Base-by-base conservation (phyloP, 345 rosid species). In the Heritiera littoralis region DNA sequence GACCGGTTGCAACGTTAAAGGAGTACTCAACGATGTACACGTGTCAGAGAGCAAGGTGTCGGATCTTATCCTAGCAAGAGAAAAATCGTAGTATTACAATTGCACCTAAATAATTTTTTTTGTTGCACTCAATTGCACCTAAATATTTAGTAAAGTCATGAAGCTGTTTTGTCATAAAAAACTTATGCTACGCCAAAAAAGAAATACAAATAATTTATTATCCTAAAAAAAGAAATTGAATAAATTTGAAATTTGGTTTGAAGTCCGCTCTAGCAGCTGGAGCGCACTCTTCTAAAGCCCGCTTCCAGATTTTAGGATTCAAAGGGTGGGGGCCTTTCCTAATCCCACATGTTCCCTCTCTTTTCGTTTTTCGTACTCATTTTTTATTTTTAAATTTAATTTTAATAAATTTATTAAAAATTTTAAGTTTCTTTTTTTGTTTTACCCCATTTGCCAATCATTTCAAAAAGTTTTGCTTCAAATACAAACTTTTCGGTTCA, bases 1-100 rank as follows among this genome's bases (percentile, higher is more conserved):
- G 49, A 66, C 81, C 75, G 81, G 75, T 38, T 43, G 60, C 30
- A 23, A 30, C 23, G 17, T 13, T 32, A 38, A 43, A 8, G 67
- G 55, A 30, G 15, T 13, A 9, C 3, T 52, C 38, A 35, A 59
- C 38, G 41, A 72, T 78, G 71, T 80, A 84, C 84, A 82, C 77
- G 82, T 85, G 86, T 84, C 86, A 78, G 78, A 66, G 75, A 77
- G 78, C 65, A 77, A 74, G 86, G 81, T 84, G 86, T 87, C 85
- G 89, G 87, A 85, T 85, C 86, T 80, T 86, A 86, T 80, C 85
- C 88, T 13, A 65, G 83, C 88, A 81, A 79, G 13, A 0, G 64
- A 61, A 45, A 32, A 69, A 49, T 38, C 71, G 72, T 71, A 28
- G 52, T 15, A 67, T 23, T 15, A 28, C 6, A 9, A 48, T 56